These are phyloP conservation scores for Nepenthes gracilis DNA, from an alignment of 148 eudicot species.

Conservation along the genomic window DNA sequence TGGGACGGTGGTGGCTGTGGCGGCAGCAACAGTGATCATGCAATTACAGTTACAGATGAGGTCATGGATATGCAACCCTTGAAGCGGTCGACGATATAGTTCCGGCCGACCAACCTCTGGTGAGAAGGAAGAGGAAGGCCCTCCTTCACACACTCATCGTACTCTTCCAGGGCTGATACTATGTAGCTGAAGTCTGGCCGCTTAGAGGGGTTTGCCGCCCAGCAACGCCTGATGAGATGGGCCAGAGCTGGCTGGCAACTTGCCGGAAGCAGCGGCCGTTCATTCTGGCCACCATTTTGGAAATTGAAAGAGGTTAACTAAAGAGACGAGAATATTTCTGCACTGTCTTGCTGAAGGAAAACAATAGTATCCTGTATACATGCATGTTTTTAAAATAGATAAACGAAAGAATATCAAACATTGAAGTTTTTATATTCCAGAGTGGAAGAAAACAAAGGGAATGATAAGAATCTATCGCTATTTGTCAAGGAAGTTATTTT, in stretches of 20 bases:
- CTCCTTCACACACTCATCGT: constrained; percentile 77
- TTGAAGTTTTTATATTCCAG: too few species aligned
- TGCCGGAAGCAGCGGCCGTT: constrained; percentile 79
- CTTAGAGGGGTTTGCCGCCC: constrained; percentile 84
- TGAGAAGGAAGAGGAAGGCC: constrained; percentile 81
- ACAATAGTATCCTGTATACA: too few species aligned
- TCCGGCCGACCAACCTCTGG: constrained; percentile 39
- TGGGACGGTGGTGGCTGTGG: background rate
- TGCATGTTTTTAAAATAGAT: too few species aligned
- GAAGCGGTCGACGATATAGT: constrained; percentile 46
- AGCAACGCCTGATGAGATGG: constrained; percentile 80
- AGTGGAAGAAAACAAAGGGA: too few species aligned
- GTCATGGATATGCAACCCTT: constrained; percentile 53
- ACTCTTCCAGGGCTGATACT: constrained; percentile 61
- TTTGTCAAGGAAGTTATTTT: too few species aligned
- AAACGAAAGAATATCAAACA: too few species aligned
- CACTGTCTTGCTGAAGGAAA: background rate
- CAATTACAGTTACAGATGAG: constrained; percentile 59
- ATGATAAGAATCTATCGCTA: too few species aligned
- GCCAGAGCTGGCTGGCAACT: constrained; percentile 94
- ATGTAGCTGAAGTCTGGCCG: constrained; percentile 85
- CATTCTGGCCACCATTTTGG: constrained; percentile 36
- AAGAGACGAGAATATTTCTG: background rate
- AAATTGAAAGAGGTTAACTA: background rate
- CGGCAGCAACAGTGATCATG: constrained; percentile 15